Percentiles rank a stretch among this genome's conserved stretches.
Conservation (phyloP, 805 yeast species). For the Saccharomycopsis schoenii region DNA sequence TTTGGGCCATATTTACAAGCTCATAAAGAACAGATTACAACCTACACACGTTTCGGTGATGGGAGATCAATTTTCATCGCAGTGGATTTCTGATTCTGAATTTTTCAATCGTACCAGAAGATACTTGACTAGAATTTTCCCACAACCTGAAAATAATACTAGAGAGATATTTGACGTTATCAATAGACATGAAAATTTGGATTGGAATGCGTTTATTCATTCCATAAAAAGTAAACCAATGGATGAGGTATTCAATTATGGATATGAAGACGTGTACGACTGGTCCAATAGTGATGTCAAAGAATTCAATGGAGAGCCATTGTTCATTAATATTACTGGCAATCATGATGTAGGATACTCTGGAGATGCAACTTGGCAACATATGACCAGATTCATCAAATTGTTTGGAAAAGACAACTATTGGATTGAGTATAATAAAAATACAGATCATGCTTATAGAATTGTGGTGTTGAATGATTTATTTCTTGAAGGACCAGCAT, state of each 20-base stretch:
- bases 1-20: constrained; percentile 69
- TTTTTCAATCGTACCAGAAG: constrained; percentile 72
- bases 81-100: constrained; percentile 88
- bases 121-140: constrained; percentile 59
- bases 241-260: constrained; percentile 33
- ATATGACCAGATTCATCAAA: constrained; percentile 65
- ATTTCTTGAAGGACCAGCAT: constrained; percentile 82
- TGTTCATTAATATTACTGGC: constrained; percentile 80
- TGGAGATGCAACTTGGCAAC: constrained; percentile 91
- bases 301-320: constrained; percentile 39
- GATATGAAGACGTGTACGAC: constrained; percentile 51
- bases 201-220: constrained; percentile 41
- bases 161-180: constrained; percentile 38
- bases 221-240: constrained; percentile 24
- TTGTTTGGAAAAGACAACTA: constrained; percentile 82
- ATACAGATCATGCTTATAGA: constrained; percentile 68
- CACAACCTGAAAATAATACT: constrained; percentile 44
- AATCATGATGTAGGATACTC: constrained; percentile 94
- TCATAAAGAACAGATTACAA: constrained; percentile 49
- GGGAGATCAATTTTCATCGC: constrained; percentile 90
- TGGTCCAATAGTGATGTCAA: constrained; percentile 41
- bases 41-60: constrained; percentile 83
- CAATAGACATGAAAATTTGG: constrained; percentile 40
- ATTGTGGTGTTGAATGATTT: constrained; percentile 80
- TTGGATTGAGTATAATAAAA: constrained; percentile 59